Base-by-base conservation (phyloP, 805 yeast genomes). In the Torulaspora microellipsoides region DNA sequence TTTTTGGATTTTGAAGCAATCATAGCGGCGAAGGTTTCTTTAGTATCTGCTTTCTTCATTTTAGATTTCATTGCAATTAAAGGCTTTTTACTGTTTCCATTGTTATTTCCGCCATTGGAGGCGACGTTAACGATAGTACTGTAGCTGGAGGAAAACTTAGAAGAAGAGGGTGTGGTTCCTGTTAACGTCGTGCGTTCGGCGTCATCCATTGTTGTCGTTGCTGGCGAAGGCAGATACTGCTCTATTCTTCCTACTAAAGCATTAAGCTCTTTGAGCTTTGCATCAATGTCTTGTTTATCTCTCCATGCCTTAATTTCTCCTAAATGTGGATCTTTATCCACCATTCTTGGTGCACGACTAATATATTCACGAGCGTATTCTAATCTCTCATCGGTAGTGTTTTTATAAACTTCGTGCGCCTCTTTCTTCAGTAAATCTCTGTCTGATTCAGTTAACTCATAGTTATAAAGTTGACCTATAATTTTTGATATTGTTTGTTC, bases 211-310 rank as follows among this genome's bases (percentile, higher is more conserved):
- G 25, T 20, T 20, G 25, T 6, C 6, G 25, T 20, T 30, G 7
- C 32, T n/a, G 32, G 32, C 8, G 32, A n/a, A 30, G 32, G 32
- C 8, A n/a, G 32, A 30, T 14, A n/a, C 8, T 30, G 15, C 8
- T 30, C 32, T 20, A 20, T 20, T 20, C 25, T 42, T 30, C 40
- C 43, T 10, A 48, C 40, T 12, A 48, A 32, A 12, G 9, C 14
- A 15, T 45, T 44, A 20, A 50, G 29, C 31, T 50, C 46, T 12
- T 40, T 36, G 8, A 50, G 43, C 34, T 40, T 50, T 13, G 29
- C 27, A 20, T 42, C 44, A 13, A 48, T 40, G 25, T 42, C 44
- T 23, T 48, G 15, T n/a, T 30, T 28, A 8, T 37, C 31, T 27
- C 38, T 37, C 46, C 46, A 45, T 15, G 15, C 17, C 8, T 37